Conservation (phyloP, 306 rosid species). For the Psophocarpus tetragonolobus region DNA sequence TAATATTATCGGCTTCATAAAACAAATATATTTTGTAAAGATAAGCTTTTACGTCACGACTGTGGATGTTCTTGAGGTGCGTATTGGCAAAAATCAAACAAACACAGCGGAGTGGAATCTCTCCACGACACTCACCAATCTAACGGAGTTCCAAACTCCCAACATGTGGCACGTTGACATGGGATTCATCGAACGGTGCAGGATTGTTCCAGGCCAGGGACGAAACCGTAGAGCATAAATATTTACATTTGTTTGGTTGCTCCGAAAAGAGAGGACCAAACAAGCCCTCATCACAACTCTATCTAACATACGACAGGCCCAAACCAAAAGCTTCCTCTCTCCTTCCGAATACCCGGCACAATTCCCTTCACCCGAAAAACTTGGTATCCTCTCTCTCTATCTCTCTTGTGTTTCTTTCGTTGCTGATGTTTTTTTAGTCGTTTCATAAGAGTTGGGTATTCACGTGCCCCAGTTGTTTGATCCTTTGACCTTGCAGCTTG, state of each 20-base stretch:
- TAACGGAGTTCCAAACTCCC: neutral
- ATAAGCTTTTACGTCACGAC: neutral
- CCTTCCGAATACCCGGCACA: slow-evolving; percentile 43
- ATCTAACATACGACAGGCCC: slow-evolving; percentile 26
- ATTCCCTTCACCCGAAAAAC: slow-evolving; percentile 24
- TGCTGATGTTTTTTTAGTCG: neutral
- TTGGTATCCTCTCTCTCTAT: slow-evolving; percentile 56
- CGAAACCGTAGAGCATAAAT: neutral
- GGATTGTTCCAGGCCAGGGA: neutral
- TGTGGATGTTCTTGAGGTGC: neutral
- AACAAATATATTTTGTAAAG: neutral
- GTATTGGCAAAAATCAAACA: neutral
- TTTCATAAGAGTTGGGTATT: slow-evolving; percentile 9
- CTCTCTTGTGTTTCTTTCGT: neutral
- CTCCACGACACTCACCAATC: neutral
- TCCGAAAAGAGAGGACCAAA: slow-evolving; percentile 61
- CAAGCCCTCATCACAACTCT: slow-evolving; percentile 59
- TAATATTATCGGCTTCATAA: neutral
- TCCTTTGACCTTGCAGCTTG: slow-evolving; percentile 34
- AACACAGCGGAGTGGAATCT: neutral
- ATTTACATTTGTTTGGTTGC: slow-evolving; percentile 45
- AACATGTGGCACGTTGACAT: slow-evolving; percentile 8
- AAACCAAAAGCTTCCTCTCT: slow-evolving; percentile 16
- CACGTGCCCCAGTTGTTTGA: slow-evolving; percentile 31
- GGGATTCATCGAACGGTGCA: slow-evolving; percentile 28